Conservation (phyloP, 2,329 filamentous ascomycete species). For the Hypoxylon sp. region DNA sequence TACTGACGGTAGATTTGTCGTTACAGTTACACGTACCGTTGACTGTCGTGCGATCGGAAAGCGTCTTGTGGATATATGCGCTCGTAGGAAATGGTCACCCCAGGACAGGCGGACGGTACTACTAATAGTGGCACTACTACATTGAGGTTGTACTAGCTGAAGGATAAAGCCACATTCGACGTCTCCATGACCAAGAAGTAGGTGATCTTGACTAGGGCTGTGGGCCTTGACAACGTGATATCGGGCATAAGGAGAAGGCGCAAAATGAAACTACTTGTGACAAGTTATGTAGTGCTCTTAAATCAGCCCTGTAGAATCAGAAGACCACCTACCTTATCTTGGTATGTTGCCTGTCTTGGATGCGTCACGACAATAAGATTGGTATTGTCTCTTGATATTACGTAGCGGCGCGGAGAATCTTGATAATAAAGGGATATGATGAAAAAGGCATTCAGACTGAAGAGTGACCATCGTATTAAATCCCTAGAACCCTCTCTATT, state of each 20-base stretch:
- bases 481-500: slow-evolving; percentile 1
- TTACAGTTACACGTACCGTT: not conserved
- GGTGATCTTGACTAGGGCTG: not conserved
- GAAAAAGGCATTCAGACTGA: not conserved
- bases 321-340: too few relatives aligned
- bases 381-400: too few relatives aligned
- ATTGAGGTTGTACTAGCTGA: not conserved
- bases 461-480: not conserved
- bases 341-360: too few relatives aligned
- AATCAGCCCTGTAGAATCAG: too few relatives aligned
- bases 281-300: not conserved
- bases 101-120: not conserved
- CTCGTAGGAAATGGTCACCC: not conserved
- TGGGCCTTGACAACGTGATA: too few relatives aligned
- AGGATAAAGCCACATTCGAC: not conserved
- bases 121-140: not conserved
- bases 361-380: too few relatives aligned
- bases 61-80: not conserved
- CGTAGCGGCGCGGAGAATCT: not conserved
- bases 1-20: not conserved
- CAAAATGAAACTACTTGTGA: too few relatives aligned
- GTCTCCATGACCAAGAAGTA: not conserved
- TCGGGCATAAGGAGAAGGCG: too few relatives aligned
- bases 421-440: not conserved
- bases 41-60: not conserved